phyloP scores from a whole-genome alignment of 306 rosid genomes.

The Rosa lucieae region DNA sequence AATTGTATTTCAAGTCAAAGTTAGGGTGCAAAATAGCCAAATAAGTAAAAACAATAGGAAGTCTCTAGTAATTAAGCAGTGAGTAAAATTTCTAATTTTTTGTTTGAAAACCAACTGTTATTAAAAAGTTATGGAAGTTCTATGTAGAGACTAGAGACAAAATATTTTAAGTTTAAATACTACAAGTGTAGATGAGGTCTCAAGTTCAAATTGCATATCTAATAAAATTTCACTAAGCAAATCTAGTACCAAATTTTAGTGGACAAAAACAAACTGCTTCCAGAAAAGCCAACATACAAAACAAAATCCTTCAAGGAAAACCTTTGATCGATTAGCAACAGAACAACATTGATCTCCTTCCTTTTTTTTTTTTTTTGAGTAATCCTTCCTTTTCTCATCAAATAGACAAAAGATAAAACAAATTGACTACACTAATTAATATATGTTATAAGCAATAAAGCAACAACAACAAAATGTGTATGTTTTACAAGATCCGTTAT shows the following conservation, averaged over 20 bases:
- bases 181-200: background rate
- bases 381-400: background rate
- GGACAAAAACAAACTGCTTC: background rate
- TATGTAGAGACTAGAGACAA: too few relatives aligned
- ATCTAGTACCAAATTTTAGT: background rate
- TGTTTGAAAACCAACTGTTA: too few relatives aligned
- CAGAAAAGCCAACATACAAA: background rate
- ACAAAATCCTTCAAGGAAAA: background rate
- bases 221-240: background rate
- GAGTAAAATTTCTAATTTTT: too few relatives aligned
- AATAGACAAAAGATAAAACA: background rate
- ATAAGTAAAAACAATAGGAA: too few relatives aligned
- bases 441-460: background rate
- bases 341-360: slow-evolving; percentile 12
- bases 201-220: background rate
- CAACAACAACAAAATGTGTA: background rate
- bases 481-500: background rate
- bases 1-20: too few relatives aligned
- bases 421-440: background rate
- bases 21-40: too few relatives aligned
- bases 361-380: background rate
- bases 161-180: too few relatives aligned
- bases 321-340: background rate
- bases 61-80: too few relatives aligned
- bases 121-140: too few relatives aligned